Evolutionary conservation across 768 basidiomycete genomes (phyloP), one percentile per base, ranked within the genome.

Genomic region (Lepiota brunneoincarnata): DNA sequence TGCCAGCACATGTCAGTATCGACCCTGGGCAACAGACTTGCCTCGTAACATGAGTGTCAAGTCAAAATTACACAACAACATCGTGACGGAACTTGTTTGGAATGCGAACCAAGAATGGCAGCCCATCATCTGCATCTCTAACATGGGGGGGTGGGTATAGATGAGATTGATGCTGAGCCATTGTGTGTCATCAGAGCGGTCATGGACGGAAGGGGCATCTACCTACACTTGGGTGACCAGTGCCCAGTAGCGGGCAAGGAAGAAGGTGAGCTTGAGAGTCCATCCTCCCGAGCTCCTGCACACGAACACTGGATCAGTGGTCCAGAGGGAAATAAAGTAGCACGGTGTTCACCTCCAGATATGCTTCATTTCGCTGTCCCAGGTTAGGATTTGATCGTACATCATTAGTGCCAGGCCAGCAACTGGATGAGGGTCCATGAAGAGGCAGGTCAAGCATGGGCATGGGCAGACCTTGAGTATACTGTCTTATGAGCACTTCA

Each of bases 1-100:
- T n/a, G n/a, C n/a, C n/a, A n/a, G n/a, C n/a, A n/a, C 7, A 11
- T 10, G 28, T 31, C 31, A 12, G 6, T 4, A 31, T 31, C 6
- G 26, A 9, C 31, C 7, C 31, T 31, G 31, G 31, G 11, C 7
- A 10, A 31, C 31, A 31, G 7, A 9, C 28, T 2, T 23, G 42
- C 50, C 50, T 51, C 50, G 24, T 14, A 51, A 7, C 50, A 51
- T 43, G 28, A 51, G 24, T 21, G 40, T 42, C 9, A 51, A 7
- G 18, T 51, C 26, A 42, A 51, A 21, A 24, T 51, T 43, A 5
- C 41, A 10, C 11, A 34, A 43, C 17, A 51, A 23, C 12, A 42
- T 2, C 5, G 12, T 20, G 23, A 51, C 18, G n/a, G 14, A 26
- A 11, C 40, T 21, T 18, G 31, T 43, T 28, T 51, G 41, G 31